Conservation (phyloP, 2,329 filamentous ascomycete genomes). For the Bipolaris cookei region DNA sequence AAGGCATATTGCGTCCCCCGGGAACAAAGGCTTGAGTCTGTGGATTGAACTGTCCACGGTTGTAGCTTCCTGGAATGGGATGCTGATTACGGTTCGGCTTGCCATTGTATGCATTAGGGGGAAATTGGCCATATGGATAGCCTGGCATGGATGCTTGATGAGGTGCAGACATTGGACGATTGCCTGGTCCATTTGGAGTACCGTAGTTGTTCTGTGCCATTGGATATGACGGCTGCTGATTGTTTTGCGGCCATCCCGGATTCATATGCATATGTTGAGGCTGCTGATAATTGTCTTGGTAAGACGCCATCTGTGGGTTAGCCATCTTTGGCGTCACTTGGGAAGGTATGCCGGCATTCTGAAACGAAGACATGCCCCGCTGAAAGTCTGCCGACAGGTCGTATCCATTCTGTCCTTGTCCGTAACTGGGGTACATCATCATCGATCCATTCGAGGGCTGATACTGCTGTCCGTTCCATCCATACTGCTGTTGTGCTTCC, state of each 20-base stretch:
- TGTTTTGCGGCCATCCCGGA: conserved; percentile 42
- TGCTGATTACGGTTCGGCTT: conserved; percentile 78
- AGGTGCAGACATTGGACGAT: conserved; percentile 47
- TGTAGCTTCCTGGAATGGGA: conserved; percentile 83
- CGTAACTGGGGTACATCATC: conserved; percentile 39
- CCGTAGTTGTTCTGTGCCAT: conserved; percentile 36
- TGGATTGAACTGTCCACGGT: conserved; percentile 87
- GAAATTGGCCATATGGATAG: conserved; percentile 82
- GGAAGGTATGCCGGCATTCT: conserved; percentile 42
- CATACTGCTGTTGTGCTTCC: conserved; percentile 46
- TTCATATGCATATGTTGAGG: conserved; percentile 38
- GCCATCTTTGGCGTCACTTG: conserved; percentile 50
- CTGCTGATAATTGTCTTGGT: conserved; percentile 43
- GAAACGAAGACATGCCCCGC: conserved; percentile 55
- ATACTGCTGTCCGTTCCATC: conserved; percentile 44
- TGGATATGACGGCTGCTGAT: conserved; percentile 38
- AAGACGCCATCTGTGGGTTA: conserved; percentile 43
- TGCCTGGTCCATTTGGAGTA: conserved; percentile 32
- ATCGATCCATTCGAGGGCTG: conserved; percentile 33
- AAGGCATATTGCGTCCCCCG: conserved; percentile 52
- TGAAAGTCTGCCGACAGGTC: conserved; percentile 56
- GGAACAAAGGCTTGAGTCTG: conserved; percentile 93
- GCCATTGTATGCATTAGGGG: conserved; percentile 63
- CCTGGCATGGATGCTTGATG: conserved; percentile 49
- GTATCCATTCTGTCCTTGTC: conserved; percentile 46